Evolutionary conservation across 768 basidiomycete species (phyloP).

Genomic region (Crucibulum laeve): DNA sequence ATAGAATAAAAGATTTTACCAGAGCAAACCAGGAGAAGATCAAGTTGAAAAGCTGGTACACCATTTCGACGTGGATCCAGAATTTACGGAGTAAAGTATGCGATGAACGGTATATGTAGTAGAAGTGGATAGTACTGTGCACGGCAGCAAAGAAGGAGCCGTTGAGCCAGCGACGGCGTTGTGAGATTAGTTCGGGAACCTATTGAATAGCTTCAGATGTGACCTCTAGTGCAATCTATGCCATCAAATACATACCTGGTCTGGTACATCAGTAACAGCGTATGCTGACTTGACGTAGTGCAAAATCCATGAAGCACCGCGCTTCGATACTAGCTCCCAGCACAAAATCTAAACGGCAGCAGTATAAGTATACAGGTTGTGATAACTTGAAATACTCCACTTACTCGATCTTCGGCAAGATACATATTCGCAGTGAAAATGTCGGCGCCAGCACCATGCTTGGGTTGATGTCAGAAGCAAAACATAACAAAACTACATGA

Average conservation of each 20-base stretch:
- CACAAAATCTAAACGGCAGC: constrained; percentile 68
- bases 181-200: constrained; percentile 92
- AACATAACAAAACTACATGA: constrained; percentile 6
- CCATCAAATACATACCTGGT: constrained; percentile 49
- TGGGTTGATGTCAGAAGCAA: background rate
- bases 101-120: constrained; percentile 90
- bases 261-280: constrained; percentile 90
- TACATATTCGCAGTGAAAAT: constrained; percentile 98
- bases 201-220: constrained; percentile 15
- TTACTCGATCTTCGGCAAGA: constrained; percentile 80
- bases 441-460: constrained; percentile 81
- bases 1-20: constrained; percentile 26
- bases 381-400: constrained; percentile 12
- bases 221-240: background rate
- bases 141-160: constrained; percentile 98
- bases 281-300: constrained; percentile 97
- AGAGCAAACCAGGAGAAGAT: constrained; percentile 92
- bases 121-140: constrained; percentile 89
- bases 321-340: constrained; percentile 97
- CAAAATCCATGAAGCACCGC: constrained; percentile 84
- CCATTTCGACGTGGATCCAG: constrained; percentile 92
- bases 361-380: background rate
- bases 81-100: constrained; percentile 81
- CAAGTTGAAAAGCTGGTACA: constrained; percentile 88
- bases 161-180: constrained; percentile 95